phyloP scores from a whole-genome alignment of 768 basidiomycete species.

The Pholiota molesta region DNA sequence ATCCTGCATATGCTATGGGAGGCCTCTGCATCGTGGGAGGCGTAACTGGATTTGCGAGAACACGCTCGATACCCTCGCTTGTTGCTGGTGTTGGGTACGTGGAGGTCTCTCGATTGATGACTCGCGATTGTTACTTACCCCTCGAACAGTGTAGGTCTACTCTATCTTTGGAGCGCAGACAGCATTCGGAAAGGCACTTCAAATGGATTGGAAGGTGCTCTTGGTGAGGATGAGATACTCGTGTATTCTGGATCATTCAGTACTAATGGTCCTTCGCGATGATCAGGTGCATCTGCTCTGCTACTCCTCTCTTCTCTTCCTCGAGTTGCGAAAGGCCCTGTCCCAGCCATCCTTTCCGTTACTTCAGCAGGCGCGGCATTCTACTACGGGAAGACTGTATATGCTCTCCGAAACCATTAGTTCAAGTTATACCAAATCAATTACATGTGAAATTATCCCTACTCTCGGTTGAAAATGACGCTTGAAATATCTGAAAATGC shows the following conservation, averaged over 20 bases:
- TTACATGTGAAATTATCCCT: conserved; percentile 10
- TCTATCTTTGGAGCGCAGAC: conserved; percentile 82
- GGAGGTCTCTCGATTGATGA: not conserved
- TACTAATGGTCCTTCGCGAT: not conserved
- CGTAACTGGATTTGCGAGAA: conserved; percentile 68
- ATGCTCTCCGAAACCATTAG: conserved; percentile 38
- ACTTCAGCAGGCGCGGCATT: conserved; percentile 61
- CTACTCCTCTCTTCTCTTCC: conserved; percentile 77
- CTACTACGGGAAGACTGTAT: conserved; percentile 71
- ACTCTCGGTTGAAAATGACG: not conserved
- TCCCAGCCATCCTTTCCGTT: conserved; percentile 64
- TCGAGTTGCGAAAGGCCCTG: conserved; percentile 71
- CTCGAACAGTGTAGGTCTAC: conserved; percentile 58
- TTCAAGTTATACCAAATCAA: not conserved
- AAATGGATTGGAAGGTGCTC: conserved; percentile 78
- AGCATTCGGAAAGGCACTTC: conserved; percentile 71
- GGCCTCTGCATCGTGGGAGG: conserved; percentile 78
- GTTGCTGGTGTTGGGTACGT: conserved; percentile 80
- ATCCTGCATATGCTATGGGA: conserved; percentile 81
- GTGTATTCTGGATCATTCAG: not conserved
- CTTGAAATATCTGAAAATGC: not conserved
- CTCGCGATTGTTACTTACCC: not conserved
- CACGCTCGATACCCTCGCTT: conserved; percentile 79
- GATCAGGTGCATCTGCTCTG: conserved; percentile 74
- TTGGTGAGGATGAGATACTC: conserved; percentile 51